Evolutionary conservation across 2,329 filamentous ascomycete species (phyloP).

Genomic region (Colletotrichum abscissum): DNA sequence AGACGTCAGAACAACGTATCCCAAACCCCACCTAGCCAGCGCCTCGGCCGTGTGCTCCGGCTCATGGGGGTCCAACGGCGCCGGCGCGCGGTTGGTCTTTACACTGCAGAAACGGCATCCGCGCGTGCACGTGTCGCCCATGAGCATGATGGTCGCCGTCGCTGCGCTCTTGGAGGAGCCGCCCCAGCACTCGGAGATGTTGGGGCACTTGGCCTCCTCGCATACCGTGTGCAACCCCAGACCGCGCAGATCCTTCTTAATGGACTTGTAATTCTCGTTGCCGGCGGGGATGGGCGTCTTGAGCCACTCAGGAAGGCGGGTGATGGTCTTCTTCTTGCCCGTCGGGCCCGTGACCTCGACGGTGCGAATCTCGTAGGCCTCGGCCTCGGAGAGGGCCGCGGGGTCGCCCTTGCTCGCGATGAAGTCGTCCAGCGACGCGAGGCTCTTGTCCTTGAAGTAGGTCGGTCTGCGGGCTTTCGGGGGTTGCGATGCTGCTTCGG

Average conservation of each 20-base stretch:
- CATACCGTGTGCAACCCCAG: constrained; percentile 95
- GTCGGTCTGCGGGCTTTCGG: constrained; percentile 53
- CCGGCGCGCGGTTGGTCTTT: constrained; percentile 82
- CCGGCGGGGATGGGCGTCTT: constrained; percentile 93
- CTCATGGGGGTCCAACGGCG: constrained; percentile 92
- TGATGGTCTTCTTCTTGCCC: constrained; percentile 72
- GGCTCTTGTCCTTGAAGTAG: constrained; percentile 69
- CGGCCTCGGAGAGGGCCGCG: constrained; percentile 53
- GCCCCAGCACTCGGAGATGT: constrained; percentile 98
- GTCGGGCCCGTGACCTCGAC: constrained; percentile 70
- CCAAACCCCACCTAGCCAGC: constrained; percentile 89
- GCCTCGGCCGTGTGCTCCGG: constrained; percentile 97
- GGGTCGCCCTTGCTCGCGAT: constrained; percentile 49
- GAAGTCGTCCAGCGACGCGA: constrained; percentile 71
- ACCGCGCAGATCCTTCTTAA: constrained; percentile 92
- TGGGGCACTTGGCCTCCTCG: constrained; percentile 96
- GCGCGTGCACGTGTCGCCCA: constrained; percentile 97
- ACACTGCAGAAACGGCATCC: constrained; percentile 98
- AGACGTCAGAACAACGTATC: constrained; percentile 93
- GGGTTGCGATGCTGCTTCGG: constrained; percentile 38
- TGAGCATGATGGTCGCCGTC: constrained; percentile 98
- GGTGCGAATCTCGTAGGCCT: constrained; percentile 71
- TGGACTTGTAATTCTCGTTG: constrained; percentile 87
- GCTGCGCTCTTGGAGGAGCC: constrained; percentile 88
- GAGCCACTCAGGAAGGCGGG: constrained; percentile 89